Evolutionary conservation across 192 early-diverging fungal genomes (phyloP).

Genomic region (Coemansia sp.): DNA sequence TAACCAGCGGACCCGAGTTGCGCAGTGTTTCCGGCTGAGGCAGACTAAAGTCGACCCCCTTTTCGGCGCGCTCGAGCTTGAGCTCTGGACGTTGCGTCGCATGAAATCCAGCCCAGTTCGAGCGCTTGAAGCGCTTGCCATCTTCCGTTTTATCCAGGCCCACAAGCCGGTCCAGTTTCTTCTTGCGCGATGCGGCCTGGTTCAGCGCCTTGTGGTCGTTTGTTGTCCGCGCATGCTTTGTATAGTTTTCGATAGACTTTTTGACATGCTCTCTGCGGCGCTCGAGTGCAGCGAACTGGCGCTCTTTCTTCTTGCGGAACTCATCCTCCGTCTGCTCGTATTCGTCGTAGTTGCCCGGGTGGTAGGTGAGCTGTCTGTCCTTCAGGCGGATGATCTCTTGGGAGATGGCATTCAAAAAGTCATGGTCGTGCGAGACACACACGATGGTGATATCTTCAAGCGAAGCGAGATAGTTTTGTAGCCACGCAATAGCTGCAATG

Average conservation of each 20-base stretch:
- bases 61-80: slow-evolving; percentile 61
- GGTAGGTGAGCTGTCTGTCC: slow-evolving; percentile 72
- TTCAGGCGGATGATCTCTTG: slow-evolving; percentile 77
- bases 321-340: slow-evolving; percentile 77
- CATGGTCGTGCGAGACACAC: slow-evolving; percentile 88
- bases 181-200: slow-evolving; percentile 75
- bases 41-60: slow-evolving; percentile 63
- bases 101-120: slow-evolving; percentile 63
- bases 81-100: slow-evolving; percentile 58
- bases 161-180: slow-evolving; percentile 67
- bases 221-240: slow-evolving; percentile 69
- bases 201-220: slow-evolving; percentile 84
- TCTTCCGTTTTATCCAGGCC: slow-evolving; percentile 69
- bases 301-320: slow-evolving; percentile 68
- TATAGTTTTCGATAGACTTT: slow-evolving; percentile 78
- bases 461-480: slow-evolving; percentile 70
- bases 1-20: slow-evolving; percentile 64
- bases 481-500: slow-evolving; percentile 89
- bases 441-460: slow-evolving; percentile 74
- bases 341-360: slow-evolving; percentile 86
- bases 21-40: slow-evolving; percentile 72
- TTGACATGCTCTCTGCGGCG: slow-evolving; percentile 74
- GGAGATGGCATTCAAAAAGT: slow-evolving; percentile 79
- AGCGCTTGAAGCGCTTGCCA: slow-evolving; percentile 71
- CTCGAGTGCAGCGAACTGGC: slow-evolving; percentile 63